Conservation (phyloP, 257 asterid genomes). For the Solanum ahanhuiri region DNA sequence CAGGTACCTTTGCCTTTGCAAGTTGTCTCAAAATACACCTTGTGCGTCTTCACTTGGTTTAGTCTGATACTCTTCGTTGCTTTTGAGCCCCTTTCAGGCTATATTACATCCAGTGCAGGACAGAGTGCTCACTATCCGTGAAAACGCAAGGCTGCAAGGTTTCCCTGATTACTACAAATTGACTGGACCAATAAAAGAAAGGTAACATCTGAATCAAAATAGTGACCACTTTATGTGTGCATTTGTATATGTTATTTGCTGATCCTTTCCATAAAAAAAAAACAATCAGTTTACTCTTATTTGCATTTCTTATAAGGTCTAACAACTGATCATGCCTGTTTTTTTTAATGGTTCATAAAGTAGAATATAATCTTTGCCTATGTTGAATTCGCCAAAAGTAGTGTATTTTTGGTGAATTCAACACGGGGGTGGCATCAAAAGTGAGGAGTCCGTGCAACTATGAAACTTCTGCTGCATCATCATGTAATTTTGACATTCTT, state of each 20-base stretch:
- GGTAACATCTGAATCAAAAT: slow-evolving; percentile 20
- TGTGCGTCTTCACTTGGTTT: not conserved
- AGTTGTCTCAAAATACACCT: not conserved
- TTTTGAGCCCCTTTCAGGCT: slow-evolving; percentile 16
- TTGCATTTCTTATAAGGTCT: no score
- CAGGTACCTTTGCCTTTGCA: slow-evolving; percentile 28
- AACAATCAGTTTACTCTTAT: no score
- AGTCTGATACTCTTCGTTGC: not conserved
- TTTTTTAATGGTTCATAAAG: not conserved
- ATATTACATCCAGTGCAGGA: slow-evolving; percentile 64
- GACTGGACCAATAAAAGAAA: slow-evolving; percentile 63
- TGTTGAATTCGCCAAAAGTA: not conserved
- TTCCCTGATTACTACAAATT: slow-evolving; percentile 74
- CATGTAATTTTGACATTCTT: not conserved
- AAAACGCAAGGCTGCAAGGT: slow-evolving; percentile 89
- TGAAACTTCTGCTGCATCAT: not conserved
- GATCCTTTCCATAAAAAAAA: no score
- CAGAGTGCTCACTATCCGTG: slow-evolving; percentile 77
- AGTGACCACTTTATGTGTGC: not conserved
- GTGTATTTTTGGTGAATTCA: no score
- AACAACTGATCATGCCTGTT: not conserved
- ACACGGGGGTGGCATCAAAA: no score
- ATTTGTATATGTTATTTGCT: not conserved
- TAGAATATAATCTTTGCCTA: not conserved
- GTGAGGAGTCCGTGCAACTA: no score